These are phyloP conservation scores for Astrothelium macrocarpum DNA, from an alignment of 495 filamentous ascomycete genomes.

Conservation along the genomic window DNA sequence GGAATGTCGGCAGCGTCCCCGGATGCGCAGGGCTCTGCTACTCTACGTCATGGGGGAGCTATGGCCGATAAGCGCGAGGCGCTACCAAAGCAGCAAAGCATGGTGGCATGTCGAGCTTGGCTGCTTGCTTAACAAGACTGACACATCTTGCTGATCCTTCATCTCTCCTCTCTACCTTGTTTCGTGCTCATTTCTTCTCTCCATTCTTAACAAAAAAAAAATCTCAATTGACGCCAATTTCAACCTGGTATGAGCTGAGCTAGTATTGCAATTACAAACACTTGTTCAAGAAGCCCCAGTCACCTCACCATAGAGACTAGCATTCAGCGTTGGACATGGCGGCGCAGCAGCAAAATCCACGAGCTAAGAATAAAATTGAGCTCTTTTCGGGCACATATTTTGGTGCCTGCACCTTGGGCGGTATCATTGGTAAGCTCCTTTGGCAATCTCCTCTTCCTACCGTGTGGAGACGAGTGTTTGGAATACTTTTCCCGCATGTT, in stretches of 20 bases:
- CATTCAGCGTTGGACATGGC: background rate
- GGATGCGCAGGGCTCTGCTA: background rate
- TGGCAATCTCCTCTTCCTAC: too few relatives aligned
- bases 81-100: background rate
- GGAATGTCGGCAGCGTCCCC: background rate
- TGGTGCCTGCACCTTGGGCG: conserved; percentile 52
- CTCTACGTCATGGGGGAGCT: background rate
- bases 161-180: background rate
- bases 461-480: too few relatives aligned
- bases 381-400: conserved; percentile 61
- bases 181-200: background rate
- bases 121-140: conserved; percentile 2
- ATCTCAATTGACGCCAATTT: too few relatives aligned
- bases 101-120: background rate
- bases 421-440: conserved; percentile 47
- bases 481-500: too few relatives aligned
- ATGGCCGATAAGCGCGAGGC: background rate
- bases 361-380: conserved; percentile 42
- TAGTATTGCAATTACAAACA: too few relatives aligned
- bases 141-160: background rate
- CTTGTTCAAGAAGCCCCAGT: background rate
- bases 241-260: too few relatives aligned
- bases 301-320: background rate
- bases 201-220: too few relatives aligned
- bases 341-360: background rate